These are phyloP conservation scores for Ophiostoma sp. DNA, from an alignment of 2,329 filamentous ascomycete genomes.

Conservation along the genomic window DNA sequence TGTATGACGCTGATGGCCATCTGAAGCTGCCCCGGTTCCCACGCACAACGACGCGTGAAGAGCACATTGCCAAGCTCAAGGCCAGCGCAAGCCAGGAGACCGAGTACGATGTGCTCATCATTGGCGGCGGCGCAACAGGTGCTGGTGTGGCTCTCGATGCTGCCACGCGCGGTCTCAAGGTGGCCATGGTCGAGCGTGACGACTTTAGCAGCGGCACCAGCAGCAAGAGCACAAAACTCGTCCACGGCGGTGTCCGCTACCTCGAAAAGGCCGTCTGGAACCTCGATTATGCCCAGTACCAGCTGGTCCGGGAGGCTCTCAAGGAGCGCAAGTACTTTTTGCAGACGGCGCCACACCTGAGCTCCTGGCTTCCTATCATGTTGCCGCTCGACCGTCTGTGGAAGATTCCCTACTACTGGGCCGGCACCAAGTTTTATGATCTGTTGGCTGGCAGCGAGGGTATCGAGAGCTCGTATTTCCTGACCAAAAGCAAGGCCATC, in stretches of 20 bases:
- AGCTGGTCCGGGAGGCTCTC: conserved; percentile 73
- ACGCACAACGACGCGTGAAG: conserved; percentile 54
- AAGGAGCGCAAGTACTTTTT: conserved; percentile 78
- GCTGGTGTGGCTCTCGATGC: conserved; percentile 76
- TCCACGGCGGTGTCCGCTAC: conserved; percentile 81
- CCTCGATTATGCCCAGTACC: conserved; percentile 75
- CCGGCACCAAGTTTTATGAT: conserved; percentile 70
- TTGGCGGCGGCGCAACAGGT: conserved; percentile 74
- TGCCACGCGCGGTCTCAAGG: conserved; percentile 70
- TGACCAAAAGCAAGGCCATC: conserved; percentile 71
- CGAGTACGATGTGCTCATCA: conserved; percentile 70
- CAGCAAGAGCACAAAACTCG: conserved; percentile 81
- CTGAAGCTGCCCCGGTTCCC: conserved; percentile 64
- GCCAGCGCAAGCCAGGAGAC: conserved; percentile 40
- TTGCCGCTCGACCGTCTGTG: conserved; percentile 77
- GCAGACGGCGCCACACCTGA: conserved; percentile 76
- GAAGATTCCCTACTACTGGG: conserved; percentile 71
- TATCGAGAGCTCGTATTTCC: conserved; percentile 77
- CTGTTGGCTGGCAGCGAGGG: conserved; percentile 74
- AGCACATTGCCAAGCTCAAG: conserved; percentile 59
- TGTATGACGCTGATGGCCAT: conserved; percentile 61
- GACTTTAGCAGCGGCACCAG: conserved; percentile 78
- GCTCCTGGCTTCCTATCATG: conserved; percentile 75
- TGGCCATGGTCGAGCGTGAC: conserved; percentile 74
- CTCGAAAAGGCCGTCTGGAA: conserved; percentile 83